Base-by-base conservation (phyloP, 1,284 basidiomycete genomes). In the Mycena sp. region DNA sequence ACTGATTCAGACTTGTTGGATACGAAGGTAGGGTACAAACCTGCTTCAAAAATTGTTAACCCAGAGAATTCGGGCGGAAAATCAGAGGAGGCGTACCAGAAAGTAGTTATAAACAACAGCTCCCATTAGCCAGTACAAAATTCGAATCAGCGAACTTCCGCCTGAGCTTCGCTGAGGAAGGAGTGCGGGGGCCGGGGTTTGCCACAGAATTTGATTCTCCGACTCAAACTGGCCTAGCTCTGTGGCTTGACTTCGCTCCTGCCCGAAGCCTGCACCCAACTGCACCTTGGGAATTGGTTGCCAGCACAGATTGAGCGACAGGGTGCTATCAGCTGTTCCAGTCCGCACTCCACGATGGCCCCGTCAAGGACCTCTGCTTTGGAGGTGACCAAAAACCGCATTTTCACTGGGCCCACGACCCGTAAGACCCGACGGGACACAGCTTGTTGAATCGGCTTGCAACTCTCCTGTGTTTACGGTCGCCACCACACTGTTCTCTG, bases 101-200 rank as follows among this genome's bases (percentile, higher is more conserved):
- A n/a, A n/a, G n/a, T n/a, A n/a, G 64, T 61, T 25, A 49, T 66
- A 46, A 63, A 53, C 37, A 66, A 66, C 45, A 66, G n/a, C 32
- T 66, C 64, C 26, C 44, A 66, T 61, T 66, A 41, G n/a, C n/a
- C n/a, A n/a, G 11, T 7, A 23, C 10, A 17, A n/a, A 2, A 29
- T 4, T 23, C 32, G 10, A 19, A 35, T 64, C 57, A 64, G 57
- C 53, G 45, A 64, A n/a, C n/a, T n/a, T n/a, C n/a, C n/a, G n/a
- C n/a, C n/a, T n/a, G 25, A 51, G n/a, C 45, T 49, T 28, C 29
- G 25, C 10, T 28, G 38, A 9, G 6, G 50, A 19, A 29, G n/a
- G 5, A 35, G n/a, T n/a, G n/a, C n/a, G n/a, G n/a, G n/a, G n/a
- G 12, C 29, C 41, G 49, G 11, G 17, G 48, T 19, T 32, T 43